A percentile compares a stretch with the other conserved stretches of the same genome.
phyloP scores from a whole-genome alignment of 75 land plant genomes.

The Cryptomeria japonica region DNA sequence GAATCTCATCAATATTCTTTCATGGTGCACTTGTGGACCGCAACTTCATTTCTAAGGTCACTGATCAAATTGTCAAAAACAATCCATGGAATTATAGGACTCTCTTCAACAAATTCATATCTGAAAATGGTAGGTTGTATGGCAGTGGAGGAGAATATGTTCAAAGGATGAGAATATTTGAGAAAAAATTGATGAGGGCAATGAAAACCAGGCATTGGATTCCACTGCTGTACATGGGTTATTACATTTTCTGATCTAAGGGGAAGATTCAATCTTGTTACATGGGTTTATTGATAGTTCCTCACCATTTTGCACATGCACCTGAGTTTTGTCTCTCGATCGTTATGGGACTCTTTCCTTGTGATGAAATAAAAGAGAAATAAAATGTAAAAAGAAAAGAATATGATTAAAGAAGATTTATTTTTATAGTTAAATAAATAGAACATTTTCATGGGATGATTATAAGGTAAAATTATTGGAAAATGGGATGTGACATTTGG shows the following conservation, averaged over 20 bases:
- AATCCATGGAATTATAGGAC: background rate
- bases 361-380: too few species aligned
- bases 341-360: too few species aligned
- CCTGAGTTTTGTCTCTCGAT: slow-evolving; percentile 40
- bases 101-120: slow-evolving; percentile 17
- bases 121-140: slow-evolving; percentile 28
- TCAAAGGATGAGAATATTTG: slow-evolving; percentile 32
- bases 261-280: slow-evolving; percentile 25
- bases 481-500: too few species aligned
- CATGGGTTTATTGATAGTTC: slow-evolving; percentile 22
- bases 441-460: too few species aligned
- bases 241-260: slow-evolving; percentile 46
- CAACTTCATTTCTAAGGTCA: background rate
- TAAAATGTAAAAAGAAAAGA: too few species aligned
- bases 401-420: too few species aligned
- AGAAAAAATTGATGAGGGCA: slow-evolving; percentile 28
- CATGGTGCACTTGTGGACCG: background rate
- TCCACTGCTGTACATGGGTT: slow-evolving; percentile 41
- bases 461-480: too few species aligned
- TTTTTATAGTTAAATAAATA: too few species aligned
- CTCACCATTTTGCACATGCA: background rate
- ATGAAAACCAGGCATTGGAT: slow-evolving; percentile 36
- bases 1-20: background rate
- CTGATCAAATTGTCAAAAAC: background rate
- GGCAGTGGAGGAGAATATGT: slow-evolving; percentile 24